These are phyloP conservation scores for Ambrosia trifida DNA, from an alignment of 129 eudicot species.

Conservation along the genomic window DNA sequence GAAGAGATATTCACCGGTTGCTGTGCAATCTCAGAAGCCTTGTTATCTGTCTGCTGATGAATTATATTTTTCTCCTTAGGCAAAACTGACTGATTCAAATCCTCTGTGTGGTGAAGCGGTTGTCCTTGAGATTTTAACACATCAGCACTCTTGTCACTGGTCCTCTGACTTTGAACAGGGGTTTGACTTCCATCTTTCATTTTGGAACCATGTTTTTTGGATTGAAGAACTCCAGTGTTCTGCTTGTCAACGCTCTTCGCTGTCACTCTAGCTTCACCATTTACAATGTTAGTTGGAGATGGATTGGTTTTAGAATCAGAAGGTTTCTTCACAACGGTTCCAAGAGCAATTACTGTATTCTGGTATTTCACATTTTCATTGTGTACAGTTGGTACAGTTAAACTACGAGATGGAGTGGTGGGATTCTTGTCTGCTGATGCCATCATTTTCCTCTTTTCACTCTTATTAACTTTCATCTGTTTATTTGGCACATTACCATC, in stretches of 20 bases:
- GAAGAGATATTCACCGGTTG: conserved; percentile 57
- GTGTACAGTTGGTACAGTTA: conserved; percentile 39
- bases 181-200: conserved; percentile 53
- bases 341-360: conserved; percentile 55
- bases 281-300: conserved; percentile 35
- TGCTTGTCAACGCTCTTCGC: conserved; percentile 54
- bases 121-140: conserved; percentile 47
- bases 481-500: conserved; percentile 52
- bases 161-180: conserved; percentile 40
- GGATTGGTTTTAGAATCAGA: conserved; percentile 42
- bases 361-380: conserved; percentile 47
- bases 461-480: conserved; percentile 59
- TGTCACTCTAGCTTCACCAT: conserved; percentile 46
- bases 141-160: conserved; percentile 44
- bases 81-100: conserved; percentile 44
- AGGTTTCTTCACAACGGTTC: conserved; percentile 52
- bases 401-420: conserved; percentile 36
- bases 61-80: conserved; percentile 45
- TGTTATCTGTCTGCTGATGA: conserved; percentile 55
- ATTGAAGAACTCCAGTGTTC: conserved; percentile 37
- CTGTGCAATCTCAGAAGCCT: conserved; percentile 47
- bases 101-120: conserved; percentile 43
- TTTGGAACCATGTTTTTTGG: conserved; percentile 52
- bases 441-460: conserved; percentile 53
- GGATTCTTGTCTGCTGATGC: conserved; percentile 47